A percentile compares a stretch with the other conserved stretches of the same genome.
phyloP scores from a whole-genome alignment of 306 rosid species.

The Fragaria iinumae region DNA sequence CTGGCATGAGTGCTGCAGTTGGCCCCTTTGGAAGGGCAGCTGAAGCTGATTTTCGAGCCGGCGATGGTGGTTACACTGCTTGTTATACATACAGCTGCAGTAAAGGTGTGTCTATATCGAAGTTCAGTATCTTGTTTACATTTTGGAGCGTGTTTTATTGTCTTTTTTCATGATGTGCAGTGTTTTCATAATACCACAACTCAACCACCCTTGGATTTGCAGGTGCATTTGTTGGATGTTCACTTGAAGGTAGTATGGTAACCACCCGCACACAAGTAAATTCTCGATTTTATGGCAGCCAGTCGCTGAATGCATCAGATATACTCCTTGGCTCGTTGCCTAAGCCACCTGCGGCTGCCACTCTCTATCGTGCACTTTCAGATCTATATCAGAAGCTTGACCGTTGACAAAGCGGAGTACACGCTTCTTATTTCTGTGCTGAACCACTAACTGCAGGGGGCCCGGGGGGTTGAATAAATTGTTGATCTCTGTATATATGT shows the following conservation, averaged over 20 bases:
- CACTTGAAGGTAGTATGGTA: conserved; percentile 84
- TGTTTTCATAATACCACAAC: background rate
- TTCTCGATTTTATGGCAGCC: conserved; percentile 78
- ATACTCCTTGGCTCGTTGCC: conserved; percentile 85
- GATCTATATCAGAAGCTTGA: conserved; percentile 66
- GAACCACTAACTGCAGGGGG: background rate
- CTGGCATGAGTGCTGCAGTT: conserved; percentile 94
- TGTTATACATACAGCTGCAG: conserved; percentile 95
- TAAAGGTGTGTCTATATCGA: conserved; percentile 56
- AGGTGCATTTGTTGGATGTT: conserved; percentile 98
- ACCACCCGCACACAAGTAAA: conserved; percentile 65
- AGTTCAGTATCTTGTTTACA: background rate
- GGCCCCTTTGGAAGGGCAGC: conserved; percentile 80
- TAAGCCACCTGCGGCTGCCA: conserved; percentile 85
- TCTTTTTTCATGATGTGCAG: background rate
- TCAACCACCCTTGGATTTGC: conserved; percentile 28
- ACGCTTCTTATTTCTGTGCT: conserved; percentile 4
- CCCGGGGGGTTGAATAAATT: background rate
- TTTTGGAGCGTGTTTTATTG: background rate
- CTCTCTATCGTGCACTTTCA: conserved; percentile 70
- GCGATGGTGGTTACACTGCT: conserved; percentile 90
- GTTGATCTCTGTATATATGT: conserved; percentile 8
- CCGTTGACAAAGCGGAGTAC: conserved; percentile 23
- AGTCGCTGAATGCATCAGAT: conserved; percentile 65
- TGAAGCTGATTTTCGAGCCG: conserved; percentile 97